phyloP scores from a whole-genome alignment of 176 grass and related monocot genomes.

The Cenchrus americanus region DNA sequence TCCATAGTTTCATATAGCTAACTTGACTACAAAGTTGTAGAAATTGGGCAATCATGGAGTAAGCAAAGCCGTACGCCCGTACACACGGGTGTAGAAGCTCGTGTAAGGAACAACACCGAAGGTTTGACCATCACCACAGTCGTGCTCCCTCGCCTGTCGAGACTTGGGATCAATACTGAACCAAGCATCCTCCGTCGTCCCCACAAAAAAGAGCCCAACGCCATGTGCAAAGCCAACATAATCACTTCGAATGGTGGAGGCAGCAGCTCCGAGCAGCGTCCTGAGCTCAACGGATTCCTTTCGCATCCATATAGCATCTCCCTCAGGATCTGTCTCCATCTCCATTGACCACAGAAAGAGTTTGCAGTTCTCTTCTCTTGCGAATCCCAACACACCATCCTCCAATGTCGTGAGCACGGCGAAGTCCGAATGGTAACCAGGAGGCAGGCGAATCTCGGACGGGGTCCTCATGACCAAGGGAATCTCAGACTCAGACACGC shows the following conservation, averaged over 20 bases:
- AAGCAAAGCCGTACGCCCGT: background rate
- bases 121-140: background rate
- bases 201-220: background rate
- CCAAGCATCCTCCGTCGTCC: background rate
- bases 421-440: background rate
- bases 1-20: background rate
- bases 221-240: slow-evolving; percentile 23
- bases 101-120: background rate
- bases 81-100: slow-evolving; percentile 2
- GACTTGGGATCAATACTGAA: background rate
- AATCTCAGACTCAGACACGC: background rate
- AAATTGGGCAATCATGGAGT: background rate
- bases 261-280: background rate
- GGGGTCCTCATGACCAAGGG: background rate
- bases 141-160: background rate
- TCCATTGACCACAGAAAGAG: background rate
- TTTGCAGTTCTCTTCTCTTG: background rate
- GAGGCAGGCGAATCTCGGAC: background rate
- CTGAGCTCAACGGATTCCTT: background rate
- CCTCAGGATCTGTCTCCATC: background rate
- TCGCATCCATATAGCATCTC: background rate
- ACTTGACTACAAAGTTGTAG: background rate
- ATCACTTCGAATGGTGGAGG: too few species aligned
- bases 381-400: background rate
- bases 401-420: background rate